Percentiles rank a stretch among this genome's conserved stretches.
Evolutionary conservation across 495 filamentous ascomycete species (phyloP).

Genomic region (Pseudomonodictys pantanalensis): DNA sequence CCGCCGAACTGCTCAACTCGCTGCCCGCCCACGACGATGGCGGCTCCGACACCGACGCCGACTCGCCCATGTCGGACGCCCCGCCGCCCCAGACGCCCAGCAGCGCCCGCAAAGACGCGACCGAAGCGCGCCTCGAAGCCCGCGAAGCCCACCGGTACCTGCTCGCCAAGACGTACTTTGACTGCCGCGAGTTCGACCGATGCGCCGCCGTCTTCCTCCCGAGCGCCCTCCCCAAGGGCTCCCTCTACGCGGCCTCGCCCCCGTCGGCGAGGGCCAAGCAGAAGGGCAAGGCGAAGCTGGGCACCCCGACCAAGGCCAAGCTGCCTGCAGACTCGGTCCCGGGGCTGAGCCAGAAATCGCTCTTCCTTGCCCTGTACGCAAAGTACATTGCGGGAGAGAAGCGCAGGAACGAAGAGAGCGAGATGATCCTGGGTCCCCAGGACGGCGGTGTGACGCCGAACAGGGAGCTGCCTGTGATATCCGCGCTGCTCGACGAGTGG

Average conservation of each 20-base stretch:
- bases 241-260: constrained; percentile 49
- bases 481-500: constrained; percentile 72
- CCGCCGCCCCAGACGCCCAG: constrained; percentile 35
- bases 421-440: constrained; percentile 93
- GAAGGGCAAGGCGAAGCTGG: constrained; percentile 56
- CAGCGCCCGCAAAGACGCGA: constrained; percentile 48
- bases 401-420: constrained; percentile 89
- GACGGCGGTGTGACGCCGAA: constrained; percentile 82
- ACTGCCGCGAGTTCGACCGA: constrained; percentile 92
- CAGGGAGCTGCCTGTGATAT: constrained; percentile 72
- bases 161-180: constrained; percentile 91
- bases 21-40: constrained; percentile 51
- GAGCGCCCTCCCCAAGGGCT: constrained; percentile 61
- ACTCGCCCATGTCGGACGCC: constrained; percentile 56
- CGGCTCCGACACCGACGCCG: constrained; percentile 54
- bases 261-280: constrained; percentile 43
- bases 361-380: constrained; percentile 92
- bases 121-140: constrained; percentile 75
- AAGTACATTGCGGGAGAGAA: constrained; percentile 94
- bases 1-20: constrained; percentile 87
- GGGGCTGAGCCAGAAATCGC: constrained; percentile 74
- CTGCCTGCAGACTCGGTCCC: constrained; percentile 48
- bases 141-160: constrained; percentile 79
- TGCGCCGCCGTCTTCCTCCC: constrained; percentile 89
- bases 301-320: constrained; percentile 32